Percentiles rank a stretch among this genome's conserved stretches.
Conservation (phyloP, 2,329 filamentous ascomycete genomes). For the Bertia moriformis region DNA sequence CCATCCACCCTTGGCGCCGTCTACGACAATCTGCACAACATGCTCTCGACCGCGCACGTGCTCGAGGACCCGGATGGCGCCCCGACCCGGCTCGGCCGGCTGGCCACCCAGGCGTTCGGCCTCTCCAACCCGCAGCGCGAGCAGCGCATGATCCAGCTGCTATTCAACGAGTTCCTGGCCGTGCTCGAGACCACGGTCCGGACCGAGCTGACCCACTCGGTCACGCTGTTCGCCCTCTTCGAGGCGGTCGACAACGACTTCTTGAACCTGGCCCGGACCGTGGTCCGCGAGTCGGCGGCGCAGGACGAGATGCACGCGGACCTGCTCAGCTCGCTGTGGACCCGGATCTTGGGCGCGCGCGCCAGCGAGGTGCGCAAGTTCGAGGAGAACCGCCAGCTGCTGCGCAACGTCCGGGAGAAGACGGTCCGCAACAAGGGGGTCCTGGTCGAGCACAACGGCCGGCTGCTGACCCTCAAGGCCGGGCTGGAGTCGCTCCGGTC, state of each 20-base stretch:
- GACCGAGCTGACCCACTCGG: constrained; percentile 66
- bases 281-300: constrained; percentile 66
- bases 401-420: constrained; percentile 64
- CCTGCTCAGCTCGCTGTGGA: constrained; percentile 73
- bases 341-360: constrained; percentile 65
- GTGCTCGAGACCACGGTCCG: constrained; percentile 83
- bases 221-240: constrained; percentile 75
- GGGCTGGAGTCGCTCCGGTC: constrained; percentile 73
- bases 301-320: constrained; percentile 73
- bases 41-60: constrained; percentile 51
- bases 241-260: constrained; percentile 84
- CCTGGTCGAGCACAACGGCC: constrained; percentile 73
- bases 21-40: constrained; percentile 70
- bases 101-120: constrained; percentile 65
- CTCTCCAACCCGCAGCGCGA: constrained; percentile 69
- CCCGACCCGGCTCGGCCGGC: constrained; percentile 53
- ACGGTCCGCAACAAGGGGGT: constrained; percentile 80
- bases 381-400: constrained; percentile 72
- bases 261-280: constrained; percentile 70
- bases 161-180: constrained; percentile 74
- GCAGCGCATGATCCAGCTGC: constrained; percentile 65
- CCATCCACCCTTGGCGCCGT: constrained; percentile 48
- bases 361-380: constrained; percentile 70
- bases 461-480: constrained; percentile 69
- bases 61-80: constrained; percentile 36